phyloP scores from a whole-genome alignment of 2,329 filamentous ascomycete species.

The Talaromyces sp. region DNA sequence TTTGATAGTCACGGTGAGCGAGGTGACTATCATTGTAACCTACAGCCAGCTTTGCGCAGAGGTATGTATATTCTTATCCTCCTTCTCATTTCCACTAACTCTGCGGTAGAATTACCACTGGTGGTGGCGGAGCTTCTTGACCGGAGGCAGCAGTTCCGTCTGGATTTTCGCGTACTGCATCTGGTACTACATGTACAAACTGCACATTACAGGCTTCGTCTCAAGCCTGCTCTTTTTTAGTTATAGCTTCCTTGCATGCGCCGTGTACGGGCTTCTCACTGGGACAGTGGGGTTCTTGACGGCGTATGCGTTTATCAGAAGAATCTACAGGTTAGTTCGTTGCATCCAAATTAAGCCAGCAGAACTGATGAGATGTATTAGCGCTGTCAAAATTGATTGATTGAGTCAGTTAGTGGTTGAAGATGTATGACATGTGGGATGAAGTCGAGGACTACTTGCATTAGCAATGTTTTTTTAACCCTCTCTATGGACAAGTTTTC shows the following conservation, averaged over 20 bases:
- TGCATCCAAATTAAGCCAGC: neutral
- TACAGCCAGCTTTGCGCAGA: constrained; percentile 79
- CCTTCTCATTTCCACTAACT: neutral
- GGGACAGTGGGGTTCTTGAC: constrained; percentile 81
- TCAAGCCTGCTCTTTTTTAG: constrained; percentile 78
- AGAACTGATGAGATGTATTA: constrained; percentile 1
- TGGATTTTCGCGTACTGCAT: constrained; percentile 81
- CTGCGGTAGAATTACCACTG: constrained; percentile 66
- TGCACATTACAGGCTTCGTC: constrained; percentile 75
- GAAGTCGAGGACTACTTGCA: neutral
- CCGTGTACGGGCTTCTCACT: constrained; percentile 72
- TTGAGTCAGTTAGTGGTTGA: neutral
- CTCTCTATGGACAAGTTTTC: neutral
- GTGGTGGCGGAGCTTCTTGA: constrained; percentile 87
- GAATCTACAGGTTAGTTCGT: constrained; percentile 67
- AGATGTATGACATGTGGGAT: neutral
- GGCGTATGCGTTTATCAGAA: constrained; percentile 75
- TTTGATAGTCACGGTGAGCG: constrained; percentile 69
- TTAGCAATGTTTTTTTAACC: neutral
- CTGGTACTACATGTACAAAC: constrained; percentile 76
- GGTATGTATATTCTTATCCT: constrained; percentile 32
- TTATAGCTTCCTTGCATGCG: constrained; percentile 76
- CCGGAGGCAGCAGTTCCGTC: constrained; percentile 68
- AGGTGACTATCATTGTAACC: constrained; percentile 76
- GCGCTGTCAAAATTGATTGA: constrained; percentile 12